Percentiles rank a stretch among this genome's conserved stretches.
Evolutionary conservation across 2,329 filamentous ascomycete species (phyloP).

Genomic region (Ceratocystis cacaofunesta): DNA sequence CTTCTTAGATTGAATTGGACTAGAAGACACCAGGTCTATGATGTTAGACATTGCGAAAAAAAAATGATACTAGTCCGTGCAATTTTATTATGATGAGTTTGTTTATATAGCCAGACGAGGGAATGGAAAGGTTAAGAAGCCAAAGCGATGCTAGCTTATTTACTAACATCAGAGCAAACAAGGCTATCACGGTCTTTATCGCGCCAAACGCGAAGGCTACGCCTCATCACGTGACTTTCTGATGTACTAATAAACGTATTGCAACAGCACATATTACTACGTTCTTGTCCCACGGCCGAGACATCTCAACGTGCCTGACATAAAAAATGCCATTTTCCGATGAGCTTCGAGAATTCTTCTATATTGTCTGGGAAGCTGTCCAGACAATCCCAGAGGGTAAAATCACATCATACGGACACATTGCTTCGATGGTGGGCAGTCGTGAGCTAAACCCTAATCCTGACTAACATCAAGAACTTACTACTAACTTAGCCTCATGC

Average conservation of each 20-base stretch:
- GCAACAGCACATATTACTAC: no score
- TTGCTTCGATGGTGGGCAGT: conserved; percentile 55
- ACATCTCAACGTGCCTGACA: no score
- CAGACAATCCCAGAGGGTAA: conserved; percentile 71
- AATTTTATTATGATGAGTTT: not conserved
- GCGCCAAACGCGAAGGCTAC: not conserved
- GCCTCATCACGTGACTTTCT: not conserved
- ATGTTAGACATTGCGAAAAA: not conserved
- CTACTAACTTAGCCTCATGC: not conserved
- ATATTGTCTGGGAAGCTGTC: conserved; percentile 66
- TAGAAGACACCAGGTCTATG: conserved; percentile 6
- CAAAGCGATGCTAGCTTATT: not conserved
- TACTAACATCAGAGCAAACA: not conserved
- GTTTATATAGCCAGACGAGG: not conserved
- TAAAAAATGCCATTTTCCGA: conserved; percentile 51
- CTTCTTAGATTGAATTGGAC: conserved; percentile 1
- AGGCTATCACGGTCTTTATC: not conserved
- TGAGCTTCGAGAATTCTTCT: conserved; percentile 60
- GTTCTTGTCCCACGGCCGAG: no score
- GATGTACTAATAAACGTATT: not conserved
- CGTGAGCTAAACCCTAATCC: conserved; percentile 36
- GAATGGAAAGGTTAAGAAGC: not conserved
- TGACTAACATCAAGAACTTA: not conserved
- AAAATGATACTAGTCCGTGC: not conserved
- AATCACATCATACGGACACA: conserved; percentile 80